phyloP scores from a whole-genome alignment of 2,329 filamentous ascomycete species.

The Pyricularia sp. region DNA sequence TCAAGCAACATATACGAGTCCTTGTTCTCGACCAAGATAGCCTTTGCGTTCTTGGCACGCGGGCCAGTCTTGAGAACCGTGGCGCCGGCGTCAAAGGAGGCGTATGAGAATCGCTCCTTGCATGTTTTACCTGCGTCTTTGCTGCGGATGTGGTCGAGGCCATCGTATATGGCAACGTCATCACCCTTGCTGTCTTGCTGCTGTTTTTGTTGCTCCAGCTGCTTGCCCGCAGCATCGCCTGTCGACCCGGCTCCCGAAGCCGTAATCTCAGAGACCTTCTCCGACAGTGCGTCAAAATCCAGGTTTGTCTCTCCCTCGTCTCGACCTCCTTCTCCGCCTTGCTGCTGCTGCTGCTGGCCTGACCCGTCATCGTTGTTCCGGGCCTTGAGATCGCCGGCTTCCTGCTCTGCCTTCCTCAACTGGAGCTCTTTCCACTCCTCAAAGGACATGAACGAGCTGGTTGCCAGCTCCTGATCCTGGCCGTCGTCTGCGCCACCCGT shows the following conservation, averaged over 20 bases:
- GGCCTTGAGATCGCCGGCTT: slow-evolving; percentile 55
- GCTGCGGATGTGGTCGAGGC: slow-evolving; percentile 52
- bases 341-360: slow-evolving; percentile 31
- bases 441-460: slow-evolving; percentile 78
- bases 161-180: slow-evolving; percentile 35
- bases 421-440: slow-evolving; percentile 98
- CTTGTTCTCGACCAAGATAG: slow-evolving; percentile 91
- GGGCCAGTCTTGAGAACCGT: slow-evolving; percentile 85
- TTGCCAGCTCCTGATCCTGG: slow-evolving; percentile 37
- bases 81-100: slow-evolving; percentile 93
- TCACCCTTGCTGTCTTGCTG: slow-evolving; percentile 19
- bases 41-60: slow-evolving; percentile 78
- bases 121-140: slow-evolving; percentile 96
- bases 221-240: slow-evolving; percentile 5
- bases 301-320: slow-evolving; percentile 77
- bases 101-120: slow-evolving; percentile 96
- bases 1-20: slow-evolving; percentile 97
- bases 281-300: slow-evolving; percentile 41
- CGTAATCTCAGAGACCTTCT: slow-evolving; percentile 33
- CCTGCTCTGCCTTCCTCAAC: slow-evolving; percentile 73
- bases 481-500: slow-evolving; percentile 26
- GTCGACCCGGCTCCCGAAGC: slow-evolving; percentile 19
- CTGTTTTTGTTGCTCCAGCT: slow-evolving; percentile 5
- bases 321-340: slow-evolving; percentile 51
- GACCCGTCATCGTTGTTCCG: slow-evolving; percentile 26